A percentile compares a stretch with the other conserved stretches of the same genome.
Conservation (phyloP, 176 grass and related monocot species). For the Carex pumila region DNA sequence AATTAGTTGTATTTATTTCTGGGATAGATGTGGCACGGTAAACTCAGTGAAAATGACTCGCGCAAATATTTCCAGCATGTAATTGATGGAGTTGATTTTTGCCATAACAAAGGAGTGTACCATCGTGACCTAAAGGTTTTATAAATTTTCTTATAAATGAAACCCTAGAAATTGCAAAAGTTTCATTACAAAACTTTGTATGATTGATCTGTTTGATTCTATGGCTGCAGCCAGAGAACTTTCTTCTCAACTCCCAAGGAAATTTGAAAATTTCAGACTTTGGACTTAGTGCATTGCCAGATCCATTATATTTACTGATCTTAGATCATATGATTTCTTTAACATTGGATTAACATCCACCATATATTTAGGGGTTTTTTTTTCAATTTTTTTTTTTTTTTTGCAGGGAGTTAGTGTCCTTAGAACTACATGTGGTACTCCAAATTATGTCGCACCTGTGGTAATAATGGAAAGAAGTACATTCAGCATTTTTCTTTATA, state of each 20-base stretch:
- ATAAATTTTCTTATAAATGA: background rate
- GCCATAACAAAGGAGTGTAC: slow-evolving; percentile 85
- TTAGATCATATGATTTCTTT: background rate
- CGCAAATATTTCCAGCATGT: slow-evolving; percentile 95
- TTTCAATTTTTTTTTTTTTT: slow-evolving; percentile 13
- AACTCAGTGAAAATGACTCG: slow-evolving; percentile 77
- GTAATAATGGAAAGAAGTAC: slow-evolving; percentile 27
- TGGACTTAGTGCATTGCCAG: slow-evolving; percentile 88
- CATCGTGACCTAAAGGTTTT: slow-evolving; percentile 93
- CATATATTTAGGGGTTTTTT: no score
- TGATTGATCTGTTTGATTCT: slow-evolving; percentile 8
- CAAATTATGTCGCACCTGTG: slow-evolving; percentile 99
- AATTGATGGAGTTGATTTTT: slow-evolving; percentile 93
- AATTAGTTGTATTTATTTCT: slow-evolving; percentile 19
- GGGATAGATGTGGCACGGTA: slow-evolving; percentile 62
- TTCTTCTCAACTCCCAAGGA: slow-evolving; percentile 92
- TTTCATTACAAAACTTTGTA: slow-evolving; percentile 6
- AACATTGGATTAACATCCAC: background rate
- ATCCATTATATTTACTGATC: slow-evolving; percentile 41
- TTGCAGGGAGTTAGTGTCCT: slow-evolving; percentile 63
- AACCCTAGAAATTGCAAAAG: background rate
- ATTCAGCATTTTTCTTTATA: background rate
- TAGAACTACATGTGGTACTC: slow-evolving; percentile 91
- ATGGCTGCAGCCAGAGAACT: slow-evolving; percentile 86
- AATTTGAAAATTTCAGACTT: slow-evolving; percentile 99